Evolutionary conservation across 805 yeast genomes (phyloP).

Genomic region (Soucietia sequanensis): DNA sequence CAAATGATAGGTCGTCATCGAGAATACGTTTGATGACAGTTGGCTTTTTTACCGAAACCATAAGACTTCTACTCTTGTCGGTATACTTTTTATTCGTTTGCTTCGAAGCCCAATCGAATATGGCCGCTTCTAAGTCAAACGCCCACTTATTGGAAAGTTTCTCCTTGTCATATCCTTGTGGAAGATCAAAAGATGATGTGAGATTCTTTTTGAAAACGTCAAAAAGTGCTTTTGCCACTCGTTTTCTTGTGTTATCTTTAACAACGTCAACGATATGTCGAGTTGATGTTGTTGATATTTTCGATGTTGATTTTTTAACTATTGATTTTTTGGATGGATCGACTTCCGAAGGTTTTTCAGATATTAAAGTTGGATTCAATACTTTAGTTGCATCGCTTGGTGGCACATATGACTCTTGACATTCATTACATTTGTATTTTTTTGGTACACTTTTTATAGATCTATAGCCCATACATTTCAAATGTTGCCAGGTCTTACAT

Average conservation of each 20-base stretch:
- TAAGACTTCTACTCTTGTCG: conserved; percentile 64
- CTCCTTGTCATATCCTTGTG: conserved; percentile 22
- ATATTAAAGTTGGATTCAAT: background rate
- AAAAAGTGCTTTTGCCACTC: conserved; percentile 52
- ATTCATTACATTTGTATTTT: conserved; percentile 52
- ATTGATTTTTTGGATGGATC: conserved; percentile 6
- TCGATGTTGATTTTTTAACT: conserved; percentile 10
- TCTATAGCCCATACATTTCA: conserved; percentile 54
- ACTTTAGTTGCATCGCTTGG: conserved; percentile 13
- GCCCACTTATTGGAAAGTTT: conserved; percentile 47
- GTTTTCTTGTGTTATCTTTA: conserved; percentile 40
- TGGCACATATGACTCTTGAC: conserved; percentile 30
- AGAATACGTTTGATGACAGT: conserved; percentile 58
- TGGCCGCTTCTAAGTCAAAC: conserved; percentile 48
- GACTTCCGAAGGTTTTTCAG: conserved; percentile 3
- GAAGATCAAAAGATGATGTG: conserved; percentile 27
- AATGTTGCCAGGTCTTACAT: conserved; percentile 74
- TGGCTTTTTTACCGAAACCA: conserved; percentile 61
- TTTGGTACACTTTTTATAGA: conserved; percentile 42
- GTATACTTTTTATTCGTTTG: conserved; percentile 48
- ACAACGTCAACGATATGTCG: conserved; percentile 10
- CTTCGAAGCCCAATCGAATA: conserved; percentile 36
- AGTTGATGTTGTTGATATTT: no score
- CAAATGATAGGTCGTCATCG: conserved; percentile 51
- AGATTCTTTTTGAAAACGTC: conserved; percentile 43